These are phyloP conservation scores for Polytrichum formosum DNA, from an alignment of 225 moss, liverwort and hornwort species.

Conservation along the genomic window DNA sequence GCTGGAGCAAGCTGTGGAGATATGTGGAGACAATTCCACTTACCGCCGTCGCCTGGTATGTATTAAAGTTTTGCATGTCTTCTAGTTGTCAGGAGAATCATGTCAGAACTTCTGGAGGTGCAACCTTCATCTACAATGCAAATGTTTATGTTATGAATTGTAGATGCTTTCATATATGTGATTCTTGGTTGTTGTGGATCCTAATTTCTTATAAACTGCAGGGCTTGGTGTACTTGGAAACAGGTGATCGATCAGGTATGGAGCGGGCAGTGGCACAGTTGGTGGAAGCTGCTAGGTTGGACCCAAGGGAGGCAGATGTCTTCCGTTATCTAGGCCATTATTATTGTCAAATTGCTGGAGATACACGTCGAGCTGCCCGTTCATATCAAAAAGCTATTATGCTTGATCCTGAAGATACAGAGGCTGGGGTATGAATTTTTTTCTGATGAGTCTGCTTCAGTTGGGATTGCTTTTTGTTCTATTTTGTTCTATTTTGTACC, in stretches of 20 bases:
- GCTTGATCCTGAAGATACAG: constrained; percentile 82
- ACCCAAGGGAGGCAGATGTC: constrained; percentile 78
- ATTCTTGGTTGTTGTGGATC: constrained; percentile 10
- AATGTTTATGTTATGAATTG: neutral
- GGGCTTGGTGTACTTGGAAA: constrained; percentile 88
- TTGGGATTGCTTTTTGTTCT: neutral
- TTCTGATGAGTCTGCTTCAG: neutral
- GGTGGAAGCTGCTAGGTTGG: constrained; percentile 84
- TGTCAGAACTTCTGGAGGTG: too few relatives aligned
- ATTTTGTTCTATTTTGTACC: neutral
- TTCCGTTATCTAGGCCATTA: constrained; percentile 95
- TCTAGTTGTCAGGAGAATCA: too few relatives aligned
- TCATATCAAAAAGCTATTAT: constrained; percentile 89
- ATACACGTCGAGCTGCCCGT: constrained; percentile 75
- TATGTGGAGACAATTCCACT: constrained; percentile 62
- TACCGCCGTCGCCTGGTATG: constrained; percentile 90
- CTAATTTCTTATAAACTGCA: constrained; percentile 63
- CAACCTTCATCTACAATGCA: neutral
- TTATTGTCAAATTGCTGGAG: constrained; percentile 61
- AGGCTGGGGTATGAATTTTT: constrained; percentile 74
- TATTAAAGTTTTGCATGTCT: neutral
- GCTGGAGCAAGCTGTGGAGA: constrained; percentile 79
- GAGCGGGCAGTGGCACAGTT: constrained; percentile 82
- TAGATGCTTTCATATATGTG: neutral
- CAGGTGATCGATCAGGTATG: constrained; percentile 58